Evolutionary conservation across 305 asterid genomes (phyloP), one percentile per base, ranked within the genome.

Genomic region (Petunia hybrid): DNA sequence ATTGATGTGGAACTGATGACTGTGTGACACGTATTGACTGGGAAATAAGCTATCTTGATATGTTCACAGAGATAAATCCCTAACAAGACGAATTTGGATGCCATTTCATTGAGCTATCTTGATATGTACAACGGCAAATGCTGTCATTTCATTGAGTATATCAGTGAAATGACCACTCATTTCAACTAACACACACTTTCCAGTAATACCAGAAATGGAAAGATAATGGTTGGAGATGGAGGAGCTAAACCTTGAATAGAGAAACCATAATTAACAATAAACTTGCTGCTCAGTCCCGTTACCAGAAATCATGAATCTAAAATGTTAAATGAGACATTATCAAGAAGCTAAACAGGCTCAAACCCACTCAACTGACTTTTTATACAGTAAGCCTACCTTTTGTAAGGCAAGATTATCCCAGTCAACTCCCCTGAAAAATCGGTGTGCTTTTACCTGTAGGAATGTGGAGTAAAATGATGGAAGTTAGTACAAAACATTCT

Each of bases 381-480:
- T 3, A 3, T 63, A 56, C 62, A 78, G 81, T 67, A 67, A 59
- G 77, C 91, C 79, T 73, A 94, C 99, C 91, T 91, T 94, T 82
- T 91, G 97, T 83, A 90, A 69, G 81, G 98, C 86, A 61, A 95
- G 97, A 86, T 92, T 94, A 85, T 92, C 96, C 98, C 99, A 95
- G 87, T 95, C 93, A 86, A 95, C 95, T 87, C 98, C 97, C 41
- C 88, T 83, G 90, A 95, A 94, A 81, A 94, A 95, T 38, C 92
- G 74, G 83, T 95, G 98, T 78, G 89, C 90, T 89, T 95, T 95
- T 61, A 95, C 99, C 99, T 94, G 90, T 71, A 76, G 42, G 56
- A 78, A 88, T 84, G 76, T 79, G 51, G 57, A 82, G 77, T 42
- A 56, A 61, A 82, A 83, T 45, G 67, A 43, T 76, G 69, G 65